Conservation (phyloP, 768 basidiomycete species). For the Agaricus subrufescens region DNA sequence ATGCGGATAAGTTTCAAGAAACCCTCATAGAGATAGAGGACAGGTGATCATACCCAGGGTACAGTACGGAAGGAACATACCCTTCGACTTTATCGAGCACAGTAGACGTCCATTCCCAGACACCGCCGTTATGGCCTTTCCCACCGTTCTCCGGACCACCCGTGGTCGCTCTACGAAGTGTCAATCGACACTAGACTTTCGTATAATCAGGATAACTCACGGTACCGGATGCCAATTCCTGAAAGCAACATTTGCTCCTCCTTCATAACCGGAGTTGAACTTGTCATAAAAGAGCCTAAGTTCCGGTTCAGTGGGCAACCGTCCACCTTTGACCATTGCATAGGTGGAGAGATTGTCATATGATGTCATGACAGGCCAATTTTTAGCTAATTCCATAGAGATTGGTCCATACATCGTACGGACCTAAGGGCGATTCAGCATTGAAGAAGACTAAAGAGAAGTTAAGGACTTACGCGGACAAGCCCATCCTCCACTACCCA, state of each 20-base stretch:
- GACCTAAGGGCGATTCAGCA: constrained; percentile 36
- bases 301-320: constrained; percentile 89
- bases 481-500: constrained; percentile 60
- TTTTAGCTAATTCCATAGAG: constrained; percentile 62
- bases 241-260: constrained; percentile 81
- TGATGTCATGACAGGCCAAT: constrained; percentile 85
- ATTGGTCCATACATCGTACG: constrained; percentile 88
- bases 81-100: constrained; percentile 67
- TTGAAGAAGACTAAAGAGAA: neutral
- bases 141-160: constrained; percentile 47
- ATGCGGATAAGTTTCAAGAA: neutral
- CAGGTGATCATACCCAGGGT: constrained; percentile 65
- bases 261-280: constrained; percentile 69
- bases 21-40: neutral
- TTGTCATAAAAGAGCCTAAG: constrained; percentile 74
- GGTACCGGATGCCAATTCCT: constrained; percentile 92
- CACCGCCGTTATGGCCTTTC: constrained; percentile 85
- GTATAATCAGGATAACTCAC: constrained; percentile 40
- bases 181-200: neutral
- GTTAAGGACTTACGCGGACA: constrained; percentile 35
- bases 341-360: constrained; percentile 77
- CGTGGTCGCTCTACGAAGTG: constrained; percentile 55
- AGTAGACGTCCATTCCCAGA: constrained; percentile 98
- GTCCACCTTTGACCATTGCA: constrained; percentile 84
- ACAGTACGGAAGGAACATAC: constrained; percentile 69